Conservation (phyloP, 2,329 filamentous ascomycete species). For the Pestalotiopsis fici region DNA sequence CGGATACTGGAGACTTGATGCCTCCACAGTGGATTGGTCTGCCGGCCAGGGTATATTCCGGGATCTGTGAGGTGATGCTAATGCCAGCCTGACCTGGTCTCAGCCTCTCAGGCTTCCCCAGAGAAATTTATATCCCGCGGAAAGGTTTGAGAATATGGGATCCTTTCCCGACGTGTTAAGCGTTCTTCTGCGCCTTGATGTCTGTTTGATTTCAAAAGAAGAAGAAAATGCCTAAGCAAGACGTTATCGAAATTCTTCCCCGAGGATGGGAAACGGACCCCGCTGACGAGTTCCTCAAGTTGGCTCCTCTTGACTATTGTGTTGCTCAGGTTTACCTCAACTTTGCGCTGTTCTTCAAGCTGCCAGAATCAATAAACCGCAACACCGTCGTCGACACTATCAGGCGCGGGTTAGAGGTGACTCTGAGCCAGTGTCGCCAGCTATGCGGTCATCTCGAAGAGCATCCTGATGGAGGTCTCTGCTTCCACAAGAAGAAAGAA, state of each 20-base stretch:
- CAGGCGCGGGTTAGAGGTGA: slow-evolving; percentile 27
- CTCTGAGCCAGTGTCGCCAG: slow-evolving; percentile 36
- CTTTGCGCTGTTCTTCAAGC: slow-evolving; percentile 11
- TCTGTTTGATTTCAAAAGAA: no score
- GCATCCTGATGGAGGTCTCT: slow-evolving; percentile 32
- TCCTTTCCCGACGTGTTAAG: no score
- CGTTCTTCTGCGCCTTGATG: no score
- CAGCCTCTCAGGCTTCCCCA: no score
- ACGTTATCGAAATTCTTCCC: not conserved
- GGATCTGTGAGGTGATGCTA: no score
- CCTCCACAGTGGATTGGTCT: no score
- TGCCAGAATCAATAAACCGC: not conserved
- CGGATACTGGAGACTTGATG: no score
- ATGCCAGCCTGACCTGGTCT: no score
- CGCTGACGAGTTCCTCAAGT: slow-evolving; percentile 4
- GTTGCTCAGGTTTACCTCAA: slow-evolving; percentile 8
- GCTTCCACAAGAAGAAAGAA: slow-evolving; percentile 33
- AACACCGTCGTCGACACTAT: slow-evolving; percentile 16
- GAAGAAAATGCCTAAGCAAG: not conserved
- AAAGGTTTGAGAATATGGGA: no score
- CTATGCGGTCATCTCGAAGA: slow-evolving; percentile 40
- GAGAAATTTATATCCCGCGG: no score
- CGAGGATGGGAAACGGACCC: slow-evolving; percentile 10
- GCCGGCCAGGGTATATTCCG: no score
- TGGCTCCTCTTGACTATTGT: not conserved